Evolutionary conservation across 805 yeast genomes (phyloP), one percentile per base, ranked within the genome.

Genomic region (Ogataea siamensis): DNA sequence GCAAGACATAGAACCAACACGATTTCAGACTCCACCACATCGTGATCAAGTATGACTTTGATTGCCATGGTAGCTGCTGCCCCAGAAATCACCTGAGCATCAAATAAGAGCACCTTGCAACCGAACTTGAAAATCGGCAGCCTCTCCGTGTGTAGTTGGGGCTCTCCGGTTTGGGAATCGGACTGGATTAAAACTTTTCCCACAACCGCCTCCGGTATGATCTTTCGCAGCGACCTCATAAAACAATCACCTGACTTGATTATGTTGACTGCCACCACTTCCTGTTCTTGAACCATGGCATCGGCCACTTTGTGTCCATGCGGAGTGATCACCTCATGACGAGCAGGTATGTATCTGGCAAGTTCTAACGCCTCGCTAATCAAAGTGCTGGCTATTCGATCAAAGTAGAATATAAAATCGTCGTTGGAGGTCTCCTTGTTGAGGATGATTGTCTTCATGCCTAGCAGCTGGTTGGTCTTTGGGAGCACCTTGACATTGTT

Each of bases 1-100:
- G 87, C 84, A 36, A 83, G 59, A 53, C 84, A 85, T 5, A 82
- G 66, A 9, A 87, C 78, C 37, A 88, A 68, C 2, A 80, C 73
- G 15, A 93, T 83, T 47, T 83, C 73, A 20, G 70, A 64, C 33
- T 74, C 72, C 7, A 58, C 50, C 15, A 87, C 81, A 5, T 81
- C 83, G 56, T 91, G 94, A 55, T 91, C 98, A 11, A 85, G 50
- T 33, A 91, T 64, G 3, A 91, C 88, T 51, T 87, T 93, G 30
- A 87, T 76, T 0, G 97, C 95, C 98, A 91, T 93, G 28, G 87
- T 83, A 2, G 89, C 81, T 0, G 95, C 95, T 0, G 96, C 95
- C 2, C 98, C 99, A 20, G 95, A 80, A 21, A 87, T 81, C 33
- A 87, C 70, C 57, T 91, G 96, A 0, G 95, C 87, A 55, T 91